A percentile compares a stretch with the other conserved stretches of the same genome.
phyloP scores from a whole-genome alignment of 2,329 filamentous ascomycete species.

The Furcasterigmium furcatum region DNA sequence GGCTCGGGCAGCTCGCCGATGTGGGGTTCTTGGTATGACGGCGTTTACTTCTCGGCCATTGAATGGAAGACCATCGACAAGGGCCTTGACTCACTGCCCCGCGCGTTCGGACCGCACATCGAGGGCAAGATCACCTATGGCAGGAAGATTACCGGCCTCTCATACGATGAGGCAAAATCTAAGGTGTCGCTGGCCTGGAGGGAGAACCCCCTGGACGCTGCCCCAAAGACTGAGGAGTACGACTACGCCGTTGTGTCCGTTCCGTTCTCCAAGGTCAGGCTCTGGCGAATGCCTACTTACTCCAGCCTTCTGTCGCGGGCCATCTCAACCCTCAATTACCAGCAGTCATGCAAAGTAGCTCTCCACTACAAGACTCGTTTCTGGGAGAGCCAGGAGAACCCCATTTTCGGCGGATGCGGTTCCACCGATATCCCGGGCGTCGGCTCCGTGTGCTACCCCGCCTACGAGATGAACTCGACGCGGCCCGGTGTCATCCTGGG shows the following conservation, averaged over 20 bases:
- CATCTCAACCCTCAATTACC: conserved; percentile 35
- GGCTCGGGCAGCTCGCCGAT: conserved; percentile 12
- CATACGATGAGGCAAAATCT: conserved; percentile 44
- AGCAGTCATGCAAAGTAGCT: conserved; percentile 47
- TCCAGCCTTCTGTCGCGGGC: conserved; percentile 32
- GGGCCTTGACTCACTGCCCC: conserved; percentile 50
- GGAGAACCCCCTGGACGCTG: conserved; percentile 27
- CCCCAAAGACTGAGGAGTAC: conserved; percentile 44
- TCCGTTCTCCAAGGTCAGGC: conserved; percentile 56
- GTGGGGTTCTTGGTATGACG: conserved; percentile 17
- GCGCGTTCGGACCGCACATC: conserved; percentile 59
- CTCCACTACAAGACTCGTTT: conserved; percentile 61
- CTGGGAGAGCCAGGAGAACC: conserved; percentile 38
- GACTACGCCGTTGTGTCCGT: conserved; percentile 60
- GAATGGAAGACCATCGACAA: conserved; percentile 19
- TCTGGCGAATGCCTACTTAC: conserved; percentile 35
- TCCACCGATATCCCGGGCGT: conserved; percentile 52
- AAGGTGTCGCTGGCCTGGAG: conserved; percentile 56
- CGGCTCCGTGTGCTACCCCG: conserved; percentile 57
- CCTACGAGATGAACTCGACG: conserved; percentile 57
- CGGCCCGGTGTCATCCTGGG: conserved; percentile 56
- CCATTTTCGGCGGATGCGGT: conserved; percentile 59
- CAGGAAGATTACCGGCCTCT: conserved; percentile 51
- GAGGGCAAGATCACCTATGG: conserved; percentile 52
- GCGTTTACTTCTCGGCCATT: conserved; percentile 15